A percentile compares a stretch with the other conserved stretches of the same genome.
phyloP scores from a whole-genome alignment of 805 yeast genomes.

The Kodamaea kaohsiungensis region DNA sequence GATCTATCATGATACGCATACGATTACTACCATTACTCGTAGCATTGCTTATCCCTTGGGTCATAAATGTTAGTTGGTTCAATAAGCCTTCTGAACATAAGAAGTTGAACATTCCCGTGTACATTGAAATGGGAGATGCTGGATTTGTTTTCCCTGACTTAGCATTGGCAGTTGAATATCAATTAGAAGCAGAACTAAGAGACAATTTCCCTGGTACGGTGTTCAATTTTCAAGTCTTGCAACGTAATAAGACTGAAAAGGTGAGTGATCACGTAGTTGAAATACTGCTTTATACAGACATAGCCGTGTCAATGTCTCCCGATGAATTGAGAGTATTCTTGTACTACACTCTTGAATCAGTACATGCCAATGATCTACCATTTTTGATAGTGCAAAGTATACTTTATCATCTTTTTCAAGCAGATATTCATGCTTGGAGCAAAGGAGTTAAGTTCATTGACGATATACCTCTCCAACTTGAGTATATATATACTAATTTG shows the following conservation, averaged over 20 bases:
- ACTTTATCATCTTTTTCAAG: slow-evolving; percentile 28
- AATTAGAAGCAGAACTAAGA: slow-evolving; percentile 26
- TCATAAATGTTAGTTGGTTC: background rate
- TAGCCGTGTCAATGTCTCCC: slow-evolving; percentile 46
- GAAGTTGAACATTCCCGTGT: slow-evolving; percentile 11
- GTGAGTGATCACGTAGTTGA: slow-evolving; percentile 34
- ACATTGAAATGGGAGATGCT: slow-evolving; percentile 32
- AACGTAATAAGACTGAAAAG: slow-evolving; percentile 9
- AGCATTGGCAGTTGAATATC: slow-evolving; percentile 46
- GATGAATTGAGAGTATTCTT: slow-evolving; percentile 40
- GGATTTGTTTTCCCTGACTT: slow-evolving; percentile 68
- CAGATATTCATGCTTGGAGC: slow-evolving; percentile 20
- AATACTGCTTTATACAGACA: slow-evolving; percentile 40
- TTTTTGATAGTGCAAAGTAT: slow-evolving; percentile 54
- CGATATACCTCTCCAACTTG: background rate
- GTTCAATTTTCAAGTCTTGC: slow-evolving; percentile 16
- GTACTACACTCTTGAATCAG: slow-evolving; percentile 42
- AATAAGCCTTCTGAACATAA: background rate
- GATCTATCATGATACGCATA: background rate
- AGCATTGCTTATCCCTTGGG: slow-evolving; percentile 1
- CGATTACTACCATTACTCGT: background rate
- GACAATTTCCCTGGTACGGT: slow-evolving; percentile 8
- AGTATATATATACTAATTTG: background rate
- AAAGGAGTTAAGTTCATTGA: background rate
- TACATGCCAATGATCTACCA: slow-evolving; percentile 62